Base-by-base conservation (phyloP, 1,284 basidiomycete species). In the Cyathus pygmaeus region DNA sequence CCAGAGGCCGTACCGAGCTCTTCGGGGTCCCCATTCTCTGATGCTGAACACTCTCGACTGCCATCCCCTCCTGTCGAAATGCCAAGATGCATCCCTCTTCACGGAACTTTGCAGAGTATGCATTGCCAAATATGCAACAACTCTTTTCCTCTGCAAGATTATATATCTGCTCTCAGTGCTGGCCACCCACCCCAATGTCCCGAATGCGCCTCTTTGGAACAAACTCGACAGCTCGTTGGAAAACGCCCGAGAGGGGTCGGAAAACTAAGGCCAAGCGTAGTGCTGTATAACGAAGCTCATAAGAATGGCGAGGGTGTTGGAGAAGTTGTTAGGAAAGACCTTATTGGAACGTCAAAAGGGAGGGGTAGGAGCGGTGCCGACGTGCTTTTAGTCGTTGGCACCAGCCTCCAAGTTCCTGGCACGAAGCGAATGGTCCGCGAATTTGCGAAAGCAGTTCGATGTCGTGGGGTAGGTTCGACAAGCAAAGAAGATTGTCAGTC, bases 361-460 rank as follows among this genome's bases (percentile, higher is more conserved):
- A 89, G 87, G 63, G 87, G 88, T 3, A 80, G 86, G 62, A 85
- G 84, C 59, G 89, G 89, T 4, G 93, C 94, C 4, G 96, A 98
- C 78, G 78, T 96, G 52, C 81, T 98, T 50, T 80, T 98, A 53
- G 96, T 98, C 10, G 95, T 94, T 17, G 96, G 96, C 36, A 98
- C 96, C 52, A 94, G 91, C 71, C 80, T 98, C 58, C 88, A 91
- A 65, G 94, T 98, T 10, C 95, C 94, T 2, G 96, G 96, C 11
- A 96, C 96, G 53, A 98, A 97, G 78, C 85, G 94, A 64, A 94
- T 98, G 73, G 94, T 97, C 30, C 88, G 94, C 63, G 95, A 98
- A 76, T 94, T 98, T 76, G 86, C 94, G 30, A 95, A 94, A 77
- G 91, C 93, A 11, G 88, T 94, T 30, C 86, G 84, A 62, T 81